Evolutionary conservation across 129 eudicot species (phyloP).

Genomic region (Helichrysum umbraculigerum): DNA sequence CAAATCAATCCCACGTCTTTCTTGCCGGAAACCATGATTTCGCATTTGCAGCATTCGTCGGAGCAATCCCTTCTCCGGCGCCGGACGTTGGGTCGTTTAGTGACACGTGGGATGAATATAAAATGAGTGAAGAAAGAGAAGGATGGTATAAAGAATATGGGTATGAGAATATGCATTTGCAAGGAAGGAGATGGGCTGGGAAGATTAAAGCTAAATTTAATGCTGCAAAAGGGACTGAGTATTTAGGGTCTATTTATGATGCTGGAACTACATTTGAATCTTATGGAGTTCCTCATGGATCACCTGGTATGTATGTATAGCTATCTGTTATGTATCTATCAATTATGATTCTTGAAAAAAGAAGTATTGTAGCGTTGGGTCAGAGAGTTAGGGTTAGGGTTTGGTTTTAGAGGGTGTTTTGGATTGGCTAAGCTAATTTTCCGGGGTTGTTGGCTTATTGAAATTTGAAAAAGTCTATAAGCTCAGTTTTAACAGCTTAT

Average conservation of each 20-base stretch:
- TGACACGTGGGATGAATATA: slow-evolving; percentile 74
- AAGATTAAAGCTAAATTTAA: slow-evolving; percentile 50
- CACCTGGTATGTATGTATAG: slow-evolving; percentile 49
- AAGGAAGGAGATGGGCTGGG: slow-evolving; percentile 92
- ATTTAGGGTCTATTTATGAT: slow-evolving; percentile 78
- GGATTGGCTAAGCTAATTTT: neutral
- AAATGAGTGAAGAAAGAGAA: slow-evolving; percentile 68
- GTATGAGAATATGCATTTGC: slow-evolving; percentile 81
- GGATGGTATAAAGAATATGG: slow-evolving; percentile 79
- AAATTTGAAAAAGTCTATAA: no score
- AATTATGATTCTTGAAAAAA: neutral
- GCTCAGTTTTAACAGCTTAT: no score
- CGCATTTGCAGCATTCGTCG: slow-evolving; percentile 80
- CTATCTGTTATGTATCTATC: neutral
- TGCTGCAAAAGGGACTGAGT: slow-evolving; percentile 59
- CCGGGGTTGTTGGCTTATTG: neutral
- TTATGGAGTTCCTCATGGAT: slow-evolving; percentile 89
- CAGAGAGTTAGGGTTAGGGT: neutral
- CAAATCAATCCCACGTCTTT: slow-evolving; percentile 78
- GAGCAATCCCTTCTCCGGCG: slow-evolving; percentile 57
- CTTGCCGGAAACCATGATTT: slow-evolving; percentile 85
- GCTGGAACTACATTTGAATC: slow-evolving; percentile 82
- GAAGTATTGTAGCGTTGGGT: neutral
- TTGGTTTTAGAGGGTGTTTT: neutral
- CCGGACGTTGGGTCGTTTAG: slow-evolving; percentile 43